A percentile compares a stretch with the other conserved stretches of the same genome.
These are phyloP conservation scores for Avena atlantica DNA, from an alignment of 176 grass and related monocot species.

Conservation along the genomic window DNA sequence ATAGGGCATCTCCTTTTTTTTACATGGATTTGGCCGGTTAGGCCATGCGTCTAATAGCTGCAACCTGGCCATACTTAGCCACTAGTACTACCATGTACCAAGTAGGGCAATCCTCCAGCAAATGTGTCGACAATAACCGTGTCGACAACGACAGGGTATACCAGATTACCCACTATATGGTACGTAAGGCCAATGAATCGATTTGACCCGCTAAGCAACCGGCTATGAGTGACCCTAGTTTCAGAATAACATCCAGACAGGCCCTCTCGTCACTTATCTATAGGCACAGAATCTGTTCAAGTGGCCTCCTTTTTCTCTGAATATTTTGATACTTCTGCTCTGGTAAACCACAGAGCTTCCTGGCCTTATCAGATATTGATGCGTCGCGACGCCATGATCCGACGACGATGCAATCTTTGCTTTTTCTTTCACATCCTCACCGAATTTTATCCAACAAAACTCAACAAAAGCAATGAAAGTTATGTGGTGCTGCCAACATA, in stretches of 20 bases:
- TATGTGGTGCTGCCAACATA: not conserved
- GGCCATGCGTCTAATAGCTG: slow-evolving; percentile 2
- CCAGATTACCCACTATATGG: not conserved
- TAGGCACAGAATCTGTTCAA: slow-evolving; percentile 47
- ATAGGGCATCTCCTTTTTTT: not conserved
- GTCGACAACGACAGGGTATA: not conserved
- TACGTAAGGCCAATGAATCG: slow-evolving; percentile 39
- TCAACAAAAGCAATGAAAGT: slow-evolving; percentile 4
- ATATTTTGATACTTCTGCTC: slow-evolving; percentile 42
- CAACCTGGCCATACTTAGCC: not conserved
- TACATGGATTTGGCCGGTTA: not conserved
- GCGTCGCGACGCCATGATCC: slow-evolving; percentile 37
- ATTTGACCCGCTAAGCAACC: slow-evolving; percentile 31
- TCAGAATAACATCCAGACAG: slow-evolving; percentile 49
- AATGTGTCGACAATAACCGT: not conserved
- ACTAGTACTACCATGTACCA: not conserved
- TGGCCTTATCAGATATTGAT: slow-evolving; percentile 47
- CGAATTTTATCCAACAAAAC: slow-evolving; percentile 19
- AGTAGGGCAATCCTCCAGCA: not conserved
- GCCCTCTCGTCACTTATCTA: slow-evolving; percentile 31
- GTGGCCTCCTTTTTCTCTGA: slow-evolving; percentile 38
- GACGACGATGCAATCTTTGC: slow-evolving; percentile 43
- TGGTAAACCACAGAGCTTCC: slow-evolving; percentile 29
- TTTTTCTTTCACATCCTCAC: slow-evolving; percentile 24
- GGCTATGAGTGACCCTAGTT: slow-evolving; percentile 43